phyloP scores from a whole-genome alignment of 1,139 yeast species.

The Spathaspora sp. region DNA sequence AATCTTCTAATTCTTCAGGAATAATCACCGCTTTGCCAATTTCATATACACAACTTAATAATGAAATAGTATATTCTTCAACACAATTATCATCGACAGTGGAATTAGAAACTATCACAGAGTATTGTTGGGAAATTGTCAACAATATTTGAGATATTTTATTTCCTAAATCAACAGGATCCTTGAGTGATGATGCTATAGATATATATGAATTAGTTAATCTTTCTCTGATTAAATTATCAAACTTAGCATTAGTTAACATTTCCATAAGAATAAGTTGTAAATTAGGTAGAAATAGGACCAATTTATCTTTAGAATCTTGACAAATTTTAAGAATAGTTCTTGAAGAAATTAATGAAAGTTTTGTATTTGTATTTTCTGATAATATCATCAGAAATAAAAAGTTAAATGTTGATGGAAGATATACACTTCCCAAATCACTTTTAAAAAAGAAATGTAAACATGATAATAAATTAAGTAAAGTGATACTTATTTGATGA shows the following conservation, averaged over 20 bases:
- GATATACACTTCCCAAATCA: conserved; percentile 32
- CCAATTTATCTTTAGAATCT: conserved; percentile 51
- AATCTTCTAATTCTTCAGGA: conserved; percentile 55
- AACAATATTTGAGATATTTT: conserved; percentile 20
- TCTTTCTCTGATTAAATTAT: conserved; percentile 57
- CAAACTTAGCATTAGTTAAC: conserved; percentile 45
- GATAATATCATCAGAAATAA: conserved; percentile 34
- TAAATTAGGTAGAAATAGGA: conserved; percentile 50
- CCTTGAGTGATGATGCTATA: conserved; percentile 52
- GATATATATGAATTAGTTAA: conserved; percentile 62
- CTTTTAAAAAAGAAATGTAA: conserved; percentile 54
- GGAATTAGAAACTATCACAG: not conserved
- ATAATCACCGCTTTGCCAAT: conserved; percentile 66
- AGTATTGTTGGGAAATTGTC: conserved; percentile 17
- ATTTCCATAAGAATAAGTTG: conserved; percentile 53
- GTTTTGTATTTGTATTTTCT: conserved; percentile 18
- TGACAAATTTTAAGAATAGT: conserved; percentile 64
- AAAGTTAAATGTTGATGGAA: conserved; percentile 52
- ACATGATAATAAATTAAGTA: conserved; percentile 38
- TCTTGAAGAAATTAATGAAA: conserved; percentile 50
- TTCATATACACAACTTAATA: conserved; percentile 62
- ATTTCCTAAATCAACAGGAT: conserved; percentile 35
- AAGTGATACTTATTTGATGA: conserved; percentile 12
- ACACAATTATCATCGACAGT: not conserved
- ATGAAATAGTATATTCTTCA: conserved; percentile 49